Base-by-base conservation (phyloP, 2,329 filamentous ascomycete genomes). In the Exutisphaerella laricina region DNA sequence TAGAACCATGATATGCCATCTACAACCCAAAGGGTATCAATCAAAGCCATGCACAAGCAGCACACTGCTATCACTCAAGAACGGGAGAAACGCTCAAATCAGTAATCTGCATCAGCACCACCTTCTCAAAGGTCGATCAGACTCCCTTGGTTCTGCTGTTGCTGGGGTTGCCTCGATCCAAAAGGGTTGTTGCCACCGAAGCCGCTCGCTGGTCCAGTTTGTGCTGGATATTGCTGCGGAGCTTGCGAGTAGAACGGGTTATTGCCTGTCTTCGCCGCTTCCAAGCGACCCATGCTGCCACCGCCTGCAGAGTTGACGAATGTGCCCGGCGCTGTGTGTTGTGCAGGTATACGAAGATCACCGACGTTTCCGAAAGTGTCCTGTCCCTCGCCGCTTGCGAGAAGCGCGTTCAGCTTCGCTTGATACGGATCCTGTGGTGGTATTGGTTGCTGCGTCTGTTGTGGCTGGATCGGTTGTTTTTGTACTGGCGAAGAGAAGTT, bases 351-450 rank as follows among this genome's bases (percentile, higher is more conserved):
- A 66, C 92, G 88, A 34, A 95, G 75, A 52, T 97, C 87, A 54
- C 92, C 92, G n/a, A 87, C 87, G 64, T 98, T 98, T 53, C 92
- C 92, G 63, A 94, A 98, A 0, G 92, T 98, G 62, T 98, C 92
- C 72, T 94, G 85, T 17, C 92, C 92, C 44, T 98, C 92, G 52
- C 92, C 89, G 17, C 77, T 80, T 3, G 88, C 78, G 32, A 98
- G 79, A 23, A 98, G 79, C 1, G 85, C 78, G 62, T 97, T 97
- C 54, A 98, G 83, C 59, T 79, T 84, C 16, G 84, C 80, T 45
- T 78, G 70, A 50, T 82, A 78, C 9, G 78, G 77, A 53, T 83
- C 75, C 56, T 66, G 50, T 5, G 58, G 56, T 35, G 53, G 64
- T 62, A 50, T 45, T 38, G 47, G 51, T 17, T 39, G 41, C 14